phyloP scores from a whole-genome alignment of 306 rosid species.

The Cicer judaicum region DNA sequence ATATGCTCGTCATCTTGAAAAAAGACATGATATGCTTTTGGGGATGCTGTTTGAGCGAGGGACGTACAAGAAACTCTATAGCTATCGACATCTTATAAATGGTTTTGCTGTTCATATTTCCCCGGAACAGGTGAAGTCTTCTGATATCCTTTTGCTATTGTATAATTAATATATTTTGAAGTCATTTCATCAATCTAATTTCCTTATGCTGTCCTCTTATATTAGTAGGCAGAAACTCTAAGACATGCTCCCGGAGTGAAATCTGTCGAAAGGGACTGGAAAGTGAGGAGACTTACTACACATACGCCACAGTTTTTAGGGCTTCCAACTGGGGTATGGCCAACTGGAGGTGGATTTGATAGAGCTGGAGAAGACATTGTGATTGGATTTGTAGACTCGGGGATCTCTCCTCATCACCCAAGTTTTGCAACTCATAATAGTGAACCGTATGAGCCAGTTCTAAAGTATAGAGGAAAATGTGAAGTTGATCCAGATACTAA shows the following conservation, averaged over 20 bases:
- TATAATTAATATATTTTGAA: conserved; percentile 21
- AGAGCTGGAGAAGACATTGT: conserved; percentile 97
- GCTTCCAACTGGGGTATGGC: conserved; percentile 99
- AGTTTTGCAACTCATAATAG: conserved; percentile 72
- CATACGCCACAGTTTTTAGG: conserved; percentile 99
- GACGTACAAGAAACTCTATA: conserved; percentile 82
- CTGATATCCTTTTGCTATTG: conserved; percentile 41
- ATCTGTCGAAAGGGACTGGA: conserved; percentile 94
- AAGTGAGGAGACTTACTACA: conserved; percentile 88
- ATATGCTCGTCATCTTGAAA: conserved; percentile 89
- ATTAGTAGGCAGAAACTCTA: conserved; percentile 97
- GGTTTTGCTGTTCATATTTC: conserved; percentile 96
- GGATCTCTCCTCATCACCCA: conserved; percentile 92
- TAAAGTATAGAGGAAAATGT: conserved; percentile 90
- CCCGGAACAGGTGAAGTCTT: conserved; percentile 86
- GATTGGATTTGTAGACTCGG: conserved; percentile 97
- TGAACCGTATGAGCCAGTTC: conserved; percentile 85
- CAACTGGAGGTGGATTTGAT: conserved; percentile 98
- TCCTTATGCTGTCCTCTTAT: conserved; percentile 51
- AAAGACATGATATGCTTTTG: conserved; percentile 89
- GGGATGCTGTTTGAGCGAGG: conserved; percentile 85
- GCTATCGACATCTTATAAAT: conserved; percentile 94
- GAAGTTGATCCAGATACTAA: conserved; percentile 88
- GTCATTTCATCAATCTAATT: conserved; percentile 48
- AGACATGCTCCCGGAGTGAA: conserved; percentile 87